Conservation (phyloP, 176 grass and related monocot species). For the Juncus effusus region DNA sequence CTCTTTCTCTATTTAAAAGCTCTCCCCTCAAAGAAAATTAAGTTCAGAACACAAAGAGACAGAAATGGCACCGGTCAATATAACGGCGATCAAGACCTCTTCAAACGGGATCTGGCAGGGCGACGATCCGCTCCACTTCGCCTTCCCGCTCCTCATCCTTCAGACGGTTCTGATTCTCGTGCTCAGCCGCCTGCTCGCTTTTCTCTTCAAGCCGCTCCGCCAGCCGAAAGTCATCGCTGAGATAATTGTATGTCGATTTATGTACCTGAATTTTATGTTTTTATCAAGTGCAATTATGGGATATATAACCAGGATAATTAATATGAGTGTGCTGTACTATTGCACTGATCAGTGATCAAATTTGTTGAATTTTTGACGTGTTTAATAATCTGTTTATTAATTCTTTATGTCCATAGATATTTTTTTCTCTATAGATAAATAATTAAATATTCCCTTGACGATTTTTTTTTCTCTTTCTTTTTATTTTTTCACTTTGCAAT, state of each 20-base stretch:
- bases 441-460: too few species aligned
- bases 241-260: slow-evolving; percentile 42
- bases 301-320: too few species aligned
- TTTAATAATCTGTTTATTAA: too few species aligned
- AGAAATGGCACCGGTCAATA: slow-evolving; percentile 30
- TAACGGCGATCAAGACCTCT: slow-evolving; percentile 60
- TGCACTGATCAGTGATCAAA: too few species aligned
- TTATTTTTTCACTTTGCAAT: background rate
- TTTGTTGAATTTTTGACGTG: too few species aligned
- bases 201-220: slow-evolving; percentile 63
- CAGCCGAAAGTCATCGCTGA: slow-evolving; percentile 93
- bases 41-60: background rate
- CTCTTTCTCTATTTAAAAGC: slow-evolving; percentile 3
- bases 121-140: slow-evolving; percentile 84
- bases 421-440: too few species aligned
- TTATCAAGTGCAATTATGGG: background rate
- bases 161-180: slow-evolving; percentile 57
- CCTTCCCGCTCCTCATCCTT: slow-evolving; percentile 62
- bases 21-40: background rate
- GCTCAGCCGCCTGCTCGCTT: slow-evolving; percentile 64
- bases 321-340: too few species aligned
- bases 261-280: background rate
- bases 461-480: background rate
- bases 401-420: too few species aligned
- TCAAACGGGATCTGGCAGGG: slow-evolving; percentile 89